Base-by-base conservation (phyloP, 768 basidiomycete genomes). In the Mycena albidolilacea region DNA sequence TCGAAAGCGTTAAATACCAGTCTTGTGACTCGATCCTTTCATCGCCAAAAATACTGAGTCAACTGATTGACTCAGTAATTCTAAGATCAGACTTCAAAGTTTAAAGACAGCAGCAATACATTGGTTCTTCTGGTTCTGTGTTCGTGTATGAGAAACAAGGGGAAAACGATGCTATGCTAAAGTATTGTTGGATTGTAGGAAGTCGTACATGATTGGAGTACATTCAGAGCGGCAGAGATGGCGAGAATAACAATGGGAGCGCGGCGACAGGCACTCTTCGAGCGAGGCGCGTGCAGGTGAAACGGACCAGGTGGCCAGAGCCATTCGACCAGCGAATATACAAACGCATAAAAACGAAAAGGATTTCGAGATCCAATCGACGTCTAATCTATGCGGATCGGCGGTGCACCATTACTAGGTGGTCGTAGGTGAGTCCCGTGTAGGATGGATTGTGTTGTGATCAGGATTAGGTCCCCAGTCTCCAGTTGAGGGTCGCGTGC, bases 321-420 rank as follows among this genome's bases (percentile, higher is more conserved):
- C 54, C 60, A 62, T 68, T 72, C 66, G 66, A 57, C 63, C 72
- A 59, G 71, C 67, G 72, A 73, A 65, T 64, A 73, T 64, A 67
- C 71, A 64, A 55, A 67, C 71, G 65, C 71, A 72, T 72, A 68
- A 68, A 66, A 58, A 71, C 44, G 62, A 66, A 66, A 71, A 71
- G 50, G n/a, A 50, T n/a, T 50, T 50, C 50, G 70, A 67, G 46
- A 48, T 73, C 72, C 72, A 68, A 58, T 69, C 63, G 72, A 73
- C 67, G 23, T 73, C 72, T 73, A 73, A 64, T 73, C 72, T 73
- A 73, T 64, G 71, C 71, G 61, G 66, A 72, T 68, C 67, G 66
- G 71, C 55, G 61, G 58, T 43, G 52, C 59, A 55, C 70, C 64
- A 55, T 57, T 72, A 61, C 64, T 43, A 63, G 64, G 48, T 55